Percentiles rank a stretch among this genome's conserved stretches.
Evolutionary conservation across 2,329 filamentous ascomycete genomes (phyloP).

Genomic region (Penicillium sp.): DNA sequence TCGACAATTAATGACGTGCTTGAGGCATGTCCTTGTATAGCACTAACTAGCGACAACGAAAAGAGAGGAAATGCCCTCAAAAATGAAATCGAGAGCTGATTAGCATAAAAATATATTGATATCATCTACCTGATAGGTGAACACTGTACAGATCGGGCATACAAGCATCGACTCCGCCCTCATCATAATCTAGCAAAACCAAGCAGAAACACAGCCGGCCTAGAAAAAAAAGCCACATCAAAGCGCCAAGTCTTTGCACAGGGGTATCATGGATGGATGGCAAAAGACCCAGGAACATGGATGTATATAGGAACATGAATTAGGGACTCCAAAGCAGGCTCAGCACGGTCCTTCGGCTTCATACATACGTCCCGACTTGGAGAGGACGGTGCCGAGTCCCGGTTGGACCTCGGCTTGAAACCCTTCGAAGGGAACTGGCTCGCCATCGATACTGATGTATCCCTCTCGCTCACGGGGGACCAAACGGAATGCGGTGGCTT

Average conservation of each 20-base stretch:
- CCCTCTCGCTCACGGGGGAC: constrained; percentile 67
- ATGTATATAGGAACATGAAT: background rate
- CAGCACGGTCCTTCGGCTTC: constrained; percentile 49
- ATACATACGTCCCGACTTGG: constrained; percentile 64
- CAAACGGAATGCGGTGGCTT: constrained; percentile 81
- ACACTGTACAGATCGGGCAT: constrained; percentile 10
- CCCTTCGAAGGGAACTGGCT: constrained; percentile 75
- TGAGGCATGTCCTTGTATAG: constrained; percentile 8
- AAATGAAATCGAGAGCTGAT: no score
- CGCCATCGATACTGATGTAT: constrained; percentile 91
- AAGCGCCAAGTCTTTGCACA: constrained; percentile 19
- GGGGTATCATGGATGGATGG: constrained; percentile 32
- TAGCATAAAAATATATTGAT: constrained; percentile 5
- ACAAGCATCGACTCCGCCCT: constrained; percentile 3
- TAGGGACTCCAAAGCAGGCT: background rate
- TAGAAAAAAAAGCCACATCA: constrained; percentile 8
- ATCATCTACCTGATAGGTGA: constrained; percentile 6
- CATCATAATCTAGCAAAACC: background rate
- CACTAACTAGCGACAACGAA: constrained; percentile 11
- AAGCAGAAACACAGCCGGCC: constrained; percentile 4
- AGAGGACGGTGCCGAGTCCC: constrained; percentile 77
- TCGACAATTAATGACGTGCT: constrained; percentile 52
- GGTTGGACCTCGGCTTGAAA: constrained; percentile 88
- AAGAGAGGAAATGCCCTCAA: no score
- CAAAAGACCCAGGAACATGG: constrained; percentile 16